Evolutionary conservation across 768 basidiomycete species (phyloP), one percentile per base, ranked within the genome.

Genomic region (Amanita rubescens): DNA sequence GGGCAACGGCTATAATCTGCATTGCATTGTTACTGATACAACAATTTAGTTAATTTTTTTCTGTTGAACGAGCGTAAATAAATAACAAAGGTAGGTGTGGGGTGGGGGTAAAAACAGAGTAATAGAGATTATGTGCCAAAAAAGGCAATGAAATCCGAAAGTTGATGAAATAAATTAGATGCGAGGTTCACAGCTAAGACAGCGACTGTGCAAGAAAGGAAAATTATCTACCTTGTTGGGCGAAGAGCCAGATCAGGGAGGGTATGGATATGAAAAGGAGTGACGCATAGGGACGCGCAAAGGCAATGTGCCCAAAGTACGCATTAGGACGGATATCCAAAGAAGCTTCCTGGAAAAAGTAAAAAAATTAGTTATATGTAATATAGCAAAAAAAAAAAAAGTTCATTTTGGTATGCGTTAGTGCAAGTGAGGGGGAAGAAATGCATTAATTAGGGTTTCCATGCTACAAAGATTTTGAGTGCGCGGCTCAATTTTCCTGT

Each of bases 401-500:
- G n/a, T 41, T 20, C 15, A 7, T 20, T 41, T 15, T n/a, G 6
- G 6, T 20, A 7, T 15, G 6, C 15, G 6, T 41, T n/a, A n/a
- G 43, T 20, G 27, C 5, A 46, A 46, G 20, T n/a, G n/a, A n/a
- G n/a, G 51, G 19, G 33, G 42, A 19, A 33, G 19, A 43, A 43
- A 41, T 11, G 2, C 10, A 51, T 3, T 9, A n/a, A 49, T n/a
- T 56, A 50, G 14, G 62, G 51, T 51, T 84, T 84, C 80, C 82
- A 81, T 47, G 79, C 81, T 11, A 78, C 76, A 60, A 79, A 80
- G 7, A 78, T 74, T 35, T 76, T 73, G 54, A 80, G 65, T 14
- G 74, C 72, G 45, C 82, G 73, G 64, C 81, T 80, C n/a, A 80
- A 65, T 52, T 73, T 73, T 27, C 68, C 63, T 1, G 68, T 64